phyloP scores from a whole-genome alignment of 345 rosid genomes.

The Dipteronia sinensis region DNA sequence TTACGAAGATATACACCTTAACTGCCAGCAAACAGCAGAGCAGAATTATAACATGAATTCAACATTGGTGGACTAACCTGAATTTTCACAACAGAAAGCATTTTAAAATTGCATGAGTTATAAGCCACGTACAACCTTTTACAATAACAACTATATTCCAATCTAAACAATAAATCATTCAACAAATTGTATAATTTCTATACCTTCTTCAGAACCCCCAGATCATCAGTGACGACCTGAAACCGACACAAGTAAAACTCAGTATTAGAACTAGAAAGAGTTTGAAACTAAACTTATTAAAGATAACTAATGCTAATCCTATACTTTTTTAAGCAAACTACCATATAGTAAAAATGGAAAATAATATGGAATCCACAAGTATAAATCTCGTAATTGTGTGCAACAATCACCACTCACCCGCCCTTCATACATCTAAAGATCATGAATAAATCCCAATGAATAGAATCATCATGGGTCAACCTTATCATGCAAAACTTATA shows the following conservation, averaged over 20 bases:
- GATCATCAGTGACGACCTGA: conserved; percentile 87
- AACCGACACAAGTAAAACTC: conserved; percentile 26
- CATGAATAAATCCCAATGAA: conserved; percentile 1
- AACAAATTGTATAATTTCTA: neutral
- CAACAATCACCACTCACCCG: neutral
- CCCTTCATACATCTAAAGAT: neutral
- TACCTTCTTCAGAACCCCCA: conserved; percentile 94
- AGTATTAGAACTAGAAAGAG: conserved; percentile 15
- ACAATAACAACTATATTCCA: neutral
- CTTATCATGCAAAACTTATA: neutral
- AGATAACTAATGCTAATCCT: neutral
- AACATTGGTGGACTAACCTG: neutral
- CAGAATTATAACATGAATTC: neutral
- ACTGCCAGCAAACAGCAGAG: neutral
- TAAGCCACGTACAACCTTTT: neutral
- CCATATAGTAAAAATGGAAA: neutral
- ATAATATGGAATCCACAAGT: neutral
- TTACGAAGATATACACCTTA: too few species aligned
- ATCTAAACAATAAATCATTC: conserved; percentile 3
- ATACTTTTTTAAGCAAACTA: neutral
- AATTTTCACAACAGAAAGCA: neutral
- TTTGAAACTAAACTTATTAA: neutral
- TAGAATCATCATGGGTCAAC: neutral
- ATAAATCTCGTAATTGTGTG: neutral
- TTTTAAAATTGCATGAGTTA: neutral